phyloP scores from a whole-genome alignment of 306 rosid species.

The Aeschynomene evenia region DNA sequence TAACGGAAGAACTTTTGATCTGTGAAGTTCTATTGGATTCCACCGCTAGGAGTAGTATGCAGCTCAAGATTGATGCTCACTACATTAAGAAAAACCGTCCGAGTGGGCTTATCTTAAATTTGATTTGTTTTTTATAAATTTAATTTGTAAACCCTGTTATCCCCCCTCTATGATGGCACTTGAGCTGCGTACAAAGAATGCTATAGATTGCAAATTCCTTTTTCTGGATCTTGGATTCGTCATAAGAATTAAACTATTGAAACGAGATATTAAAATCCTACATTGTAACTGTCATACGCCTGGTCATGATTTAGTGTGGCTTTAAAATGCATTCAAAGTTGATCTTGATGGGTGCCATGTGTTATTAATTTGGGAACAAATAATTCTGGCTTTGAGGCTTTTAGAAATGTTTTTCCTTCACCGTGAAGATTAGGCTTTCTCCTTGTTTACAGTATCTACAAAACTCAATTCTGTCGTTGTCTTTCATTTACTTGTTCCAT shows the following conservation, averaged over 20 bases:
- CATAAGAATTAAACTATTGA: not conserved
- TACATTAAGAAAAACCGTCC: not conserved
- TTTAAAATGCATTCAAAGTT: not conserved
- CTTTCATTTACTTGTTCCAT: not conserved
- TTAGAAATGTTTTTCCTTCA: not conserved
- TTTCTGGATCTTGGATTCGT: conserved; percentile 6
- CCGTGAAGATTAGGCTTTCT: not conserved
- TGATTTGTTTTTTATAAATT: not conserved
- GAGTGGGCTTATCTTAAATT: not conserved
- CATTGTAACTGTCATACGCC: not conserved
- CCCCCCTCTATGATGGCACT: not conserved
- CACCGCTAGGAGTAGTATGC: not conserved
- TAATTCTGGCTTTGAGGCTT: not conserved
- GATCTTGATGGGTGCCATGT: not conserved
- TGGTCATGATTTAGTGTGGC: not conserved
- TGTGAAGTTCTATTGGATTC: not conserved
- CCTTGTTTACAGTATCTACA: not conserved
- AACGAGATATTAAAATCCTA: not conserved
- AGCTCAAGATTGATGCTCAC: not conserved
- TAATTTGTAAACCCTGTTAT: not conserved
- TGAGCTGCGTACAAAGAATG: not conserved
- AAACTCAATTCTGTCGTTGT: conserved; percentile 4
- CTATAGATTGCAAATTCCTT: not conserved
- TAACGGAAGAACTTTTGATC: not conserved
- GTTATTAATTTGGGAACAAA: conserved; percentile 1